phyloP scores from a whole-genome alignment of 305 asterid species.

The Andrographis paniculata region DNA sequence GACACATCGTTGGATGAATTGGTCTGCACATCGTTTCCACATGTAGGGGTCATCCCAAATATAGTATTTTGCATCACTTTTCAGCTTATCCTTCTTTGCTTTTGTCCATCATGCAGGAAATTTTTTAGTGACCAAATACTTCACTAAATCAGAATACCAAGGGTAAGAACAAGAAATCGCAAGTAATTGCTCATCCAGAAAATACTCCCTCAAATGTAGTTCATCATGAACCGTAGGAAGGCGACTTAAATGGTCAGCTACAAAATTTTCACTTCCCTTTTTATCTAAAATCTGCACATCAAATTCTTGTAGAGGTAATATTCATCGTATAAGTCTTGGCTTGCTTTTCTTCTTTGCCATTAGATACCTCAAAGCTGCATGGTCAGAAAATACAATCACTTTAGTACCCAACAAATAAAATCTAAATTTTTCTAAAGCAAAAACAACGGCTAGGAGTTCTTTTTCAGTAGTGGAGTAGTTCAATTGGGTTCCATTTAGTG shows the following conservation, averaged over 20 bases:
- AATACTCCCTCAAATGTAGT: neutral
- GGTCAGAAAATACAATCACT: slow-evolving; percentile 8
- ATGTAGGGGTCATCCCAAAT: too few species aligned
- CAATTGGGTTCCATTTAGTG: neutral
- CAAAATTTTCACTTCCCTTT: slow-evolving; percentile 1
- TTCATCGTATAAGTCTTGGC: slow-evolving; percentile 4
- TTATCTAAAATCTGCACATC: neutral
- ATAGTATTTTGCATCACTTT: slow-evolving; percentile 2
- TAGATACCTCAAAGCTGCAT: slow-evolving; percentile 8
- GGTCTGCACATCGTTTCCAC: neutral
- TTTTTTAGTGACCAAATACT: too few species aligned
- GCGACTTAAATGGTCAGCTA: slow-evolving; percentile 3
- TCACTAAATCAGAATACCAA: slow-evolving; percentile 6
- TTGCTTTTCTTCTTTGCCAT: slow-evolving; percentile 3
- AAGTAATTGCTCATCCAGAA: neutral
- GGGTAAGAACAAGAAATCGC: neutral
- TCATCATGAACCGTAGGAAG: neutral
- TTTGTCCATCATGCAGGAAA: neutral
- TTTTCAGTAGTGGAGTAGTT: slow-evolving; percentile 12
- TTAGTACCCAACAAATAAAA: slow-evolving; percentile 14
- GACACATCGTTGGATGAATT: neutral
- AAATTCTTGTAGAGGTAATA: neutral
- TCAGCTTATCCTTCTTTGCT: neutral
- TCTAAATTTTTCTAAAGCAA: slow-evolving; percentile 13
- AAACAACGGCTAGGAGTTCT: slow-evolving; percentile 1